phyloP scores from a whole-genome alignment of 805 yeast genomes.

The Peterozyma toletana region DNA sequence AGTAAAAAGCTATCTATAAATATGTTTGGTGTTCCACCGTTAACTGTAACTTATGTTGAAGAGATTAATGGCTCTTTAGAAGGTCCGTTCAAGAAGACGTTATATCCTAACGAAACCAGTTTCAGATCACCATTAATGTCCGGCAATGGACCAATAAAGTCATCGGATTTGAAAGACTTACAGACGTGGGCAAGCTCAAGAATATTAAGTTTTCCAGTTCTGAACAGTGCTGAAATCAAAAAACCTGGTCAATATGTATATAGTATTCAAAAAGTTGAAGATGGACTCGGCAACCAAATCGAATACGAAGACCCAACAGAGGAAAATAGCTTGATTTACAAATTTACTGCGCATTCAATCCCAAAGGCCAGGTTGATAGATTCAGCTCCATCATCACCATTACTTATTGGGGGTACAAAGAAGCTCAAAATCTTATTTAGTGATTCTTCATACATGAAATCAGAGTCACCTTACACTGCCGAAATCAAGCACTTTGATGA shows the following conservation, averaged over 20 bases:
- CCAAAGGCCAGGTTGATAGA: constrained; percentile 45
- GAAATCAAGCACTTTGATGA: constrained; percentile 23
- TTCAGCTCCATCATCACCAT: constrained; percentile 16
- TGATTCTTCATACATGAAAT: constrained; percentile 15
- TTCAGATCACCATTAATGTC: constrained; percentile 43
- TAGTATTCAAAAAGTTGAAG: constrained; percentile 49
- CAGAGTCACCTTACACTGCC: constrained; percentile 43
- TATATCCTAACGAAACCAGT: constrained; percentile 33
- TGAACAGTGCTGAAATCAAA: constrained; percentile 9
- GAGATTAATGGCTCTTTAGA: constrained; percentile 28
- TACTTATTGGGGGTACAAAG: constrained; percentile 23
- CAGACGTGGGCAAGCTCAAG: constrained; percentile 23
- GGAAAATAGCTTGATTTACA: constrained; percentile 31
- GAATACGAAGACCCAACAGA: constrained; percentile 28
- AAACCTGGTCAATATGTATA: constrained; percentile 49
- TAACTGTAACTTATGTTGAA: constrained; percentile 46
- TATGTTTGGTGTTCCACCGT: constrained; percentile 74
- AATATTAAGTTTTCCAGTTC: constrained; percentile 18
- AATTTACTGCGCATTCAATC: constrained; percentile 46
- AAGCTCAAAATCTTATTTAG: constrained; percentile 19
- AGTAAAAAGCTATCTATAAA: constrained; percentile 37
- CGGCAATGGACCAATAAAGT: constrained; percentile 17
- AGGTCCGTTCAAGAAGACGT: constrained; percentile 18
- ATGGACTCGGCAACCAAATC: constrained; percentile 59
- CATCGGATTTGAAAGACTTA: constrained; percentile 29